Percentiles rank a stretch among this genome's conserved stretches.
phyloP scores from a whole-genome alignment of 2,329 filamentous ascomycete genomes.

The Pestalotiopsis sp. region DNA sequence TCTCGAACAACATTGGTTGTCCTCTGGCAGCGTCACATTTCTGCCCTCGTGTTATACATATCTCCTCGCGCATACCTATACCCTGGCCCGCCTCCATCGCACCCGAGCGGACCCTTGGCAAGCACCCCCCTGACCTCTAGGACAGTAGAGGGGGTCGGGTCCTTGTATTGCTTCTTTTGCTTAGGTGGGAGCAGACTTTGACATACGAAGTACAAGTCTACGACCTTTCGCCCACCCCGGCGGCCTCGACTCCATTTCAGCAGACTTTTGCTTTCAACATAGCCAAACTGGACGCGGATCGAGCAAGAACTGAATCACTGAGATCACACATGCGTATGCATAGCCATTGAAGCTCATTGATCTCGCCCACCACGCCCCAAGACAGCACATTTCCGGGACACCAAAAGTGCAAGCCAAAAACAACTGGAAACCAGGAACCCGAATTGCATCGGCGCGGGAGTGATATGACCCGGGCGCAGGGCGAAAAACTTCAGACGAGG shows the following conservation, averaged over 20 bases:
- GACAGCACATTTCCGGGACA: not conserved
- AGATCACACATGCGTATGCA: not conserved
- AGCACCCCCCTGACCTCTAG: not conserved
- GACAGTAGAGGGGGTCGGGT: not conserved
- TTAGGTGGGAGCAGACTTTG: not conserved
- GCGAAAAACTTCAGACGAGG: slow-evolving; percentile 1
- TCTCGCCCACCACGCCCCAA: not conserved
- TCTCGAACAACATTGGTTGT: not conserved
- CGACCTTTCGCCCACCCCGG: not conserved
- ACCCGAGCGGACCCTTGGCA: slow-evolving; percentile 7
- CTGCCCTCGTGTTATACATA: not conserved
- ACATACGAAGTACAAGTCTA: not conserved
- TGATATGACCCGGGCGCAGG: slow-evolving; percentile 1
- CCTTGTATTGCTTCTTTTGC: not conserved
- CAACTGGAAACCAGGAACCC: not conserved
- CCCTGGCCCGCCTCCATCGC: not conserved
- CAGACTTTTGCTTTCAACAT: not conserved
- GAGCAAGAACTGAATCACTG: not conserved
- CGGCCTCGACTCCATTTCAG: not conserved
- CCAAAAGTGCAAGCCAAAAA: not conserved
- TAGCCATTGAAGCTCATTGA: not conserved
- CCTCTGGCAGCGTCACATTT: not conserved
- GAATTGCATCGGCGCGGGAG: not conserved
- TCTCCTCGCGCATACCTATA: not conserved
- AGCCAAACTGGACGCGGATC: not conserved